Percentiles rank a stretch among this genome's conserved stretches.
Evolutionary conservation across 306 rosid genomes (phyloP).

Genomic region (Cucurbita pepo): DNA sequence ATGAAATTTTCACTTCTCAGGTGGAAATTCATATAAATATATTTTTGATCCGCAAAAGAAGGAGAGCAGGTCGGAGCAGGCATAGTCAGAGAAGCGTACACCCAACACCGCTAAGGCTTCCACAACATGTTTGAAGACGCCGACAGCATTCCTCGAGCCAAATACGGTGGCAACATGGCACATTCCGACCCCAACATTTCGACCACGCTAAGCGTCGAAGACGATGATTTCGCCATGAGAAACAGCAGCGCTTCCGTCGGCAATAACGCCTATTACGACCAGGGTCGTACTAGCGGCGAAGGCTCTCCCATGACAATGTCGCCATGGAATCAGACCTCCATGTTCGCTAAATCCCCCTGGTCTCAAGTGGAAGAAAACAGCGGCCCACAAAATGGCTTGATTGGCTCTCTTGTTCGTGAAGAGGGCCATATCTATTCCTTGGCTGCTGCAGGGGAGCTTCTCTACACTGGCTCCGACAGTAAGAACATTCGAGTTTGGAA

Average conservation of each 20-base stretch:
- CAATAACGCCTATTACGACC: background rate
- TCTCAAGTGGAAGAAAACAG: conserved; percentile 2
- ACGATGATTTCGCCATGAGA: background rate
- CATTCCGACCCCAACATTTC: conserved; percentile 13
- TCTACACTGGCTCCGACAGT: conserved; percentile 22
- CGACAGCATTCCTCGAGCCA: conserved; percentile 7
- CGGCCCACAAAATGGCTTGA: conserved; percentile 19
- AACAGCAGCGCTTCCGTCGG: conserved; percentile 8
- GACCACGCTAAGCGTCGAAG: background rate
- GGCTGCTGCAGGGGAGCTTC: conserved; percentile 49
- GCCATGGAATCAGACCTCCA: conserved; percentile 48
- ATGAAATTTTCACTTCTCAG: background rate
- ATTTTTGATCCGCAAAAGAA: background rate
- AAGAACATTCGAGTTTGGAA: conserved; percentile 87
- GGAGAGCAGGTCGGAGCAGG: background rate
- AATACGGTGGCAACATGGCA: conserved; percentile 3
- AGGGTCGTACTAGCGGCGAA: conserved; percentile 31
- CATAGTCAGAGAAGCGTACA: background rate
- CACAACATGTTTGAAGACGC: background rate
- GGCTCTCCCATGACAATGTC: conserved; percentile 72
- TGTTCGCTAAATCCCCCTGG: conserved; percentile 27
- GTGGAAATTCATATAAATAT: background rate
- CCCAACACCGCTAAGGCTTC: too few relatives aligned
- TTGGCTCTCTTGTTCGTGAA: conserved; percentile 56
- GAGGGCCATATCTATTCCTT: conserved; percentile 88